Evolutionary conservation across 306 rosid species (phyloP).

Genomic region (Pyrus bretschneideri): DNA sequence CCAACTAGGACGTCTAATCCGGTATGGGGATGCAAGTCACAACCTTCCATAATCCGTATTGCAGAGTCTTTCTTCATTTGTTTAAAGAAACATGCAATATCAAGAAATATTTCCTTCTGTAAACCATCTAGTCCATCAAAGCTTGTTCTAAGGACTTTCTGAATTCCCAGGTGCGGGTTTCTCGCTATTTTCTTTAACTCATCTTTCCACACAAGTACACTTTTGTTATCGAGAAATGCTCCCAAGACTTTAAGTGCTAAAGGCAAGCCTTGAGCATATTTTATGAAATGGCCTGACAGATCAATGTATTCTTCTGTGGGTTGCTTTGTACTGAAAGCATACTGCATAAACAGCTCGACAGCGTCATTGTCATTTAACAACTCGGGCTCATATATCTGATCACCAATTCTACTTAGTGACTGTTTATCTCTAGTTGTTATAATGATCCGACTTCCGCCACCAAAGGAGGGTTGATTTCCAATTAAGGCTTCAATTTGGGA

Average conservation of each 20-base stretch:
- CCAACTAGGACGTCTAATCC: constrained; percentile 27
- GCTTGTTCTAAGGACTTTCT: constrained; percentile 8
- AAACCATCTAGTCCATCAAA: constrained; percentile 16
- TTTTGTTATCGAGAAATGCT: not conserved
- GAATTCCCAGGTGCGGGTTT: not conserved
- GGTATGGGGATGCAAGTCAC: constrained; percentile 19
- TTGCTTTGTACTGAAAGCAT: not conserved
- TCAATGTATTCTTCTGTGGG: not conserved
- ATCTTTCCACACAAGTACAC: not conserved
- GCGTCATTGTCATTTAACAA: not conserved
- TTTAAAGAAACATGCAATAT: constrained; percentile 35
- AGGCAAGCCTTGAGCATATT: constrained; percentile 5
- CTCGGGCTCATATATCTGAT: not conserved
- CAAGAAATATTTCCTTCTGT: constrained; percentile 25
- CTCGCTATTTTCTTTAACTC: constrained; percentile 5
- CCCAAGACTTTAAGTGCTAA: constrained; percentile 5
- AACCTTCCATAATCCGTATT: constrained; percentile 2
- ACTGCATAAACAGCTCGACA: constrained; percentile 4
- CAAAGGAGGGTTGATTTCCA: not conserved
- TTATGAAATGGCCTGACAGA: not conserved
- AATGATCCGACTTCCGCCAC: constrained; percentile 12
- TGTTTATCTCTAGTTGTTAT: constrained; percentile 18
- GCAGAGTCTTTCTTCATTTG: constrained; percentile 24
- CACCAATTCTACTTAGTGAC: not conserved
- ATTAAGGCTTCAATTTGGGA: constrained; percentile 8